These are phyloP conservation scores for Chrysanthemum makinoi DNA, from an alignment of 129 eudicot genomes.

Conservation along the genomic window DNA sequence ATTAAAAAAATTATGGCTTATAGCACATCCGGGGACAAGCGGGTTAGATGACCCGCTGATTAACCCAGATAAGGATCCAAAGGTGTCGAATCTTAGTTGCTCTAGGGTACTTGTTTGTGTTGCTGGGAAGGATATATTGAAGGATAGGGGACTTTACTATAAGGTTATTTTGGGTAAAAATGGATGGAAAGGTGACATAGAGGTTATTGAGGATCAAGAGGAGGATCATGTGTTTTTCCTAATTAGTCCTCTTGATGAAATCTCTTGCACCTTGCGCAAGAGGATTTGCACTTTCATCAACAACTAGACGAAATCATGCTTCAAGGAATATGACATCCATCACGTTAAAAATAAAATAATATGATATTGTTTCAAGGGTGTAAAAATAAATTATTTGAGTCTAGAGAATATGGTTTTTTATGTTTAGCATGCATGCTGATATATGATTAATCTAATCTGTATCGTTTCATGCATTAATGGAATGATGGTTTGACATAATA, in stretches of 20 bases:
- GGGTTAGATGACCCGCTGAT: slow-evolving; percentile 18
- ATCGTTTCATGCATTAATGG: too few species aligned
- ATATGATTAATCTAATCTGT: too few species aligned
- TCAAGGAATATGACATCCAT: too few species aligned
- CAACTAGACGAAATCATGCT: too few species aligned
- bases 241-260: not conserved
- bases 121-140: slow-evolving; percentile 16
- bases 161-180: not conserved
- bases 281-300: slow-evolving; percentile 15
- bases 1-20: not conserved
- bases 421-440: too few species aligned
- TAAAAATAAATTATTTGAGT: too few species aligned
- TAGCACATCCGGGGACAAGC: not conserved
- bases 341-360: too few species aligned
- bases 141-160: slow-evolving; percentile 8
- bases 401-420: too few species aligned
- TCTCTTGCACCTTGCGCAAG: slow-evolving; percentile 12
- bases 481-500: too few species aligned
- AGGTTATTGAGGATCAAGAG: slow-evolving; percentile 18
- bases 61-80: slow-evolving; percentile 12
- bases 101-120: slow-evolving; percentile 20
- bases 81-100: not conserved
- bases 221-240: slow-evolving; percentile 13
- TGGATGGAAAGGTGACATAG: slow-evolving; percentile 15
- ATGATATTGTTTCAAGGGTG: too few species aligned